Percentiles rank a stretch among this genome's conserved stretches.
phyloP scores from a whole-genome alignment of 495 filamentous ascomycete species.

The Oidiodendron maius region DNA sequence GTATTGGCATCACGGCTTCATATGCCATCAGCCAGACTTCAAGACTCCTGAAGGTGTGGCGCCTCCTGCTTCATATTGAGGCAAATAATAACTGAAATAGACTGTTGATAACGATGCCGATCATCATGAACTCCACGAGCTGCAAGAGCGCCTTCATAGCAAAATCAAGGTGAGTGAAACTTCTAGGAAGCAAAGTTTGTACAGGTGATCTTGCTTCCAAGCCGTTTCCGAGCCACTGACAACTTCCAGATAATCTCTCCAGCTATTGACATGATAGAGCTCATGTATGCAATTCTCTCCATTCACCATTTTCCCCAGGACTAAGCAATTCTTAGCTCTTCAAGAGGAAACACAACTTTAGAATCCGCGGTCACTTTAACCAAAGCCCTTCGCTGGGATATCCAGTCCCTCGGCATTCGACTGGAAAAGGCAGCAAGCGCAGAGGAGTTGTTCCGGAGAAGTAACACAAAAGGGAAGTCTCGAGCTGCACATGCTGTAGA shows the following conservation, averaged over 20 bases:
- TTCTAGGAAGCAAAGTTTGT: background rate
- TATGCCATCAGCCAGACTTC: constrained; percentile 82
- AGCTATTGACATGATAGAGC: constrained; percentile 88
- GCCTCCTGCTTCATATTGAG: no score
- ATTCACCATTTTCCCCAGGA: background rate
- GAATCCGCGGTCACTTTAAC: constrained; percentile 85
- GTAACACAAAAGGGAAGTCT: constrained; percentile 39
- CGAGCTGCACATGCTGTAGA: constrained; percentile 21
- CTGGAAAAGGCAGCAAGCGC: constrained; percentile 63
- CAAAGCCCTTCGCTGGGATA: constrained; percentile 80
- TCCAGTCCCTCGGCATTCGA: constrained; percentile 75
- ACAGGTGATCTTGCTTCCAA: no score
- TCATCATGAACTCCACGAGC: constrained; percentile 56
- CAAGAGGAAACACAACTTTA: constrained; percentile 89
- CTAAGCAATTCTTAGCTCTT: constrained; percentile 48
- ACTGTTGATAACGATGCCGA: constrained; percentile 62
- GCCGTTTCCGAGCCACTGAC: no score
- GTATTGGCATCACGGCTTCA: constrained; percentile 76
- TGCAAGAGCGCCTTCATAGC: constrained; percentile 72
- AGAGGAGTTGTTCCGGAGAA: constrained; percentile 51
- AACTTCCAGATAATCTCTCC: constrained; percentile 71
- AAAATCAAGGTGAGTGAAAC: constrained; percentile 67
- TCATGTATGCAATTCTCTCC: constrained; percentile 55
- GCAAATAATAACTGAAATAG: no score
- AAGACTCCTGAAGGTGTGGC: constrained; percentile 66